phyloP scores from a whole-genome alignment of 768 basidiomycete species.

The Phaeolepiota aurea region DNA sequence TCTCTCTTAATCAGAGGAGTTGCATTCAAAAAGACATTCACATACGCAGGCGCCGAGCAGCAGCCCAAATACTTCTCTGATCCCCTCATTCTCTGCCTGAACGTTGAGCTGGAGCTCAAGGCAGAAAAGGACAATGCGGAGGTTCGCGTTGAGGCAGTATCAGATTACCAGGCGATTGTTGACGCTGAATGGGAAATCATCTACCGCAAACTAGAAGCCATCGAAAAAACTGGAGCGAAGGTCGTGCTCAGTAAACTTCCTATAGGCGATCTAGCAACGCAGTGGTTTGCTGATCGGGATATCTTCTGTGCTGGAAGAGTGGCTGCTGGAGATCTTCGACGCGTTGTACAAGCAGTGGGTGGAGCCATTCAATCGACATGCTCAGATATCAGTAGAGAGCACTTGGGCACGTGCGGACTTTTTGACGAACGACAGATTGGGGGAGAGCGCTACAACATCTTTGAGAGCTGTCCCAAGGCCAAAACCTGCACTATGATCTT shows the following conservation, averaged over 20 bases:
- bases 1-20: conserved; percentile 86
- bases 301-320: conserved; percentile 99
- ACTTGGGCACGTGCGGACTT: conserved; percentile 87
- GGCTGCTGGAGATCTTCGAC: conserved; percentile 77
- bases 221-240: conserved; percentile 93
- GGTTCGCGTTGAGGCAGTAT: conserved; percentile 92
- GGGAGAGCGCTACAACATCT: conserved; percentile 93
- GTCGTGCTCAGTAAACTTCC: conserved; percentile 97
- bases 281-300: conserved; percentile 98
- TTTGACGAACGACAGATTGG: conserved; percentile 97
- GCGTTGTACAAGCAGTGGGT: conserved; percentile 94
- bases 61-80: conserved; percentile 90
- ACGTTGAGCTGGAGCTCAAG: conserved; percentile 97
- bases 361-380: conserved; percentile 94
- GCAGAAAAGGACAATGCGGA: conserved; percentile 99
- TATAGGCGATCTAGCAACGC: conserved; percentile 96
- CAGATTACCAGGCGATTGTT: conserved; percentile 98
- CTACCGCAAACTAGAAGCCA: conserved; percentile 92
- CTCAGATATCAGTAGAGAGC: conserved; percentile 82
- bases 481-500: conserved; percentile 94
- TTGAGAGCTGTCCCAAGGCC: conserved; percentile 87
- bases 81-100: conserved; percentile 88
- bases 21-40: conserved; percentile 99
- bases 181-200: conserved; percentile 99
- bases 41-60: conserved; percentile 98